phyloP scores from a whole-genome alignment of 805 yeast species.

The Lipomyces lipofer region DNA sequence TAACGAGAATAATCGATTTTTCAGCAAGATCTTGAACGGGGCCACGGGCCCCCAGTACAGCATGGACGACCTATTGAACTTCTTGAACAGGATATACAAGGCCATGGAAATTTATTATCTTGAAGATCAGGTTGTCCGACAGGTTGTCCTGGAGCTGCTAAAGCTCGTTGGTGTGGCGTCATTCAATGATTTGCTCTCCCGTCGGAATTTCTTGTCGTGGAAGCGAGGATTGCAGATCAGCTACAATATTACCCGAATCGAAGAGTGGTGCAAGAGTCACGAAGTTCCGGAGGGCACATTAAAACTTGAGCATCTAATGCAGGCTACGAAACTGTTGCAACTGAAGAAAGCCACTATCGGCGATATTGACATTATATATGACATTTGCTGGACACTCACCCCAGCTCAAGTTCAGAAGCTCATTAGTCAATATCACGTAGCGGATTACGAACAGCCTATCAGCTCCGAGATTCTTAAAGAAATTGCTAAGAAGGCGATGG shows the following conservation, averaged over 20 bases:
- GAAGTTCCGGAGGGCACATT: constrained; percentile 84
- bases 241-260: constrained; percentile 92
- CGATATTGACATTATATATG: constrained; percentile 89
- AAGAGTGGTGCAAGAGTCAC: constrained; percentile 97
- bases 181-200: constrained; percentile 92
- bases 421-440: constrained; percentile 82
- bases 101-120: constrained; percentile 88
- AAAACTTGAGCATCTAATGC: constrained; percentile 81
- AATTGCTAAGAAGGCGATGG: constrained; percentile 55
- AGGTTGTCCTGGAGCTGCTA: constrained; percentile 78
- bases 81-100: constrained; percentile 88
- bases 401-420: constrained; percentile 95
- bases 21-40: constrained; percentile 76
- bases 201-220: constrained; percentile 94
- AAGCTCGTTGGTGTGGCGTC: constrained; percentile 88
- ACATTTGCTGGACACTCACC: constrained; percentile 88
- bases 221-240: constrained; percentile 95
- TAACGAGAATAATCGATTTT: constrained; percentile 75
- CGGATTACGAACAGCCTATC: constrained; percentile 93
- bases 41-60: constrained; percentile 60
- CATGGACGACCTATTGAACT: constrained; percentile 91
- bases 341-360: constrained; percentile 84
- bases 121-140: constrained; percentile 79
- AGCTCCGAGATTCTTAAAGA: constrained; percentile 75
- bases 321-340: constrained; percentile 90